Evolutionary conservation across 2,329 filamentous ascomycete genomes (phyloP).

Genomic region (Fusarium sp.): DNA sequence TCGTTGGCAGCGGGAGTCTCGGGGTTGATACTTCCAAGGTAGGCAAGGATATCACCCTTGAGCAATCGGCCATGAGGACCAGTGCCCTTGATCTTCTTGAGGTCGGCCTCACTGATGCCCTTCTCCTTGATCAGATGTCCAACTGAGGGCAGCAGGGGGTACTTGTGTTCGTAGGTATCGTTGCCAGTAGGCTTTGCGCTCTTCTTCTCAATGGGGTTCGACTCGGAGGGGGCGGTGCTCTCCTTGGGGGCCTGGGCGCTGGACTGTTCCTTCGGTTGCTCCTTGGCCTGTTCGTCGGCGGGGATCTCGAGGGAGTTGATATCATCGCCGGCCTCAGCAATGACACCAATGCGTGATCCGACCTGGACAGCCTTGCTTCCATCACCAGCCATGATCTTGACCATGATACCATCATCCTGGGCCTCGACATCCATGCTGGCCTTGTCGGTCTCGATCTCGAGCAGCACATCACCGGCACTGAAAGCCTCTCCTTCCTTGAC

Average conservation of each 20-base stretch:
- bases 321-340: constrained; percentile 86
- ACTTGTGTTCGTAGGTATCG: constrained; percentile 71
- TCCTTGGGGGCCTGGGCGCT: constrained; percentile 51
- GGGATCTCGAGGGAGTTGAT: constrained; percentile 79
- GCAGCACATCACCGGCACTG: constrained; percentile 83
- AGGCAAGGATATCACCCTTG: constrained; percentile 95
- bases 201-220: constrained; percentile 51
- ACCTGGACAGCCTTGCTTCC: constrained; percentile 82
- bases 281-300: constrained; percentile 70
- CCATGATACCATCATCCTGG: constrained; percentile 86
- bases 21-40: constrained; percentile 80
- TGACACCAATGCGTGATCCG: constrained; percentile 82
- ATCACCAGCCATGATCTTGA: constrained; percentile 81
- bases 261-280: constrained; percentile 72
- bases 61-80: constrained; percentile 89
- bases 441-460: constrained; percentile 95
- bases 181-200: constrained; percentile 51
- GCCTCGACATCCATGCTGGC: constrained; percentile 95
- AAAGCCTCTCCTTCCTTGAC: constrained; percentile 89
- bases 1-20: constrained; percentile 78
- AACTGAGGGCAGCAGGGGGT: constrained; percentile 85
- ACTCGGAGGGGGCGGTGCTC: constrained; percentile 48
- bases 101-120: constrained; percentile 77
- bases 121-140: constrained; percentile 82
- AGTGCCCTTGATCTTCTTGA: constrained; percentile 84